phyloP scores from a whole-genome alignment of 192 early-diverging fungal species.

The Spinellus fusiger region DNA sequence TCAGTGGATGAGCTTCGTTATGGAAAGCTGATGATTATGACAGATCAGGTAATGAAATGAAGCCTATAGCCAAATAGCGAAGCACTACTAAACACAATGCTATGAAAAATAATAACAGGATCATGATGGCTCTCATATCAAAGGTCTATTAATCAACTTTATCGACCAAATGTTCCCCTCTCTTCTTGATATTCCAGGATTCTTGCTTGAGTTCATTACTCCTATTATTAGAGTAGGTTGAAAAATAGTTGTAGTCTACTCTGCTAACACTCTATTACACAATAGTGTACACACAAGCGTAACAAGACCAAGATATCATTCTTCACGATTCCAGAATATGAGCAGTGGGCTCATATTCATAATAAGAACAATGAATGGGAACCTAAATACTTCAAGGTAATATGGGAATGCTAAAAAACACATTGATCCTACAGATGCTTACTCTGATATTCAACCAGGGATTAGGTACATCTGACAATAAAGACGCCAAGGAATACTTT shows the following conservation, averaged over 20 bases:
- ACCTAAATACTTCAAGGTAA: slow-evolving; percentile 89
- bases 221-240: slow-evolving; percentile 82
- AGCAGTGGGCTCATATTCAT: slow-evolving; percentile 67
- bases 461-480: slow-evolving; percentile 80
- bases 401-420: neutral
- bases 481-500: slow-evolving; percentile 92
- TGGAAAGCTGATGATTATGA: slow-evolving; percentile 97
- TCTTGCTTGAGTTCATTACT: slow-evolving; percentile 94
- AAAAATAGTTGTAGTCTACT: neutral
- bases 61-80: neutral
- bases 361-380: slow-evolving; percentile 73
- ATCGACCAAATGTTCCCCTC: slow-evolving; percentile 92
- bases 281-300: slow-evolving; percentile 50
- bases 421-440: neutral
- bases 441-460: slow-evolving; percentile 42
- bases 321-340: slow-evolving; percentile 91
- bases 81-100: neutral
- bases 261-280: neutral
- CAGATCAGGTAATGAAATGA: slow-evolving; percentile 67
- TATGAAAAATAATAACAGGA: slow-evolving; percentile 41
- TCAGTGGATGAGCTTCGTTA: slow-evolving; percentile 76
- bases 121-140: slow-evolving; percentile 95
- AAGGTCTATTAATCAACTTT: slow-evolving; percentile 95
- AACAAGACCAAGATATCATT: slow-evolving; percentile 62
- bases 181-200: slow-evolving; percentile 83